Evolutionary conservation across 441 rosid genomes (phyloP).

Genomic region (Viola pubescens): DNA sequence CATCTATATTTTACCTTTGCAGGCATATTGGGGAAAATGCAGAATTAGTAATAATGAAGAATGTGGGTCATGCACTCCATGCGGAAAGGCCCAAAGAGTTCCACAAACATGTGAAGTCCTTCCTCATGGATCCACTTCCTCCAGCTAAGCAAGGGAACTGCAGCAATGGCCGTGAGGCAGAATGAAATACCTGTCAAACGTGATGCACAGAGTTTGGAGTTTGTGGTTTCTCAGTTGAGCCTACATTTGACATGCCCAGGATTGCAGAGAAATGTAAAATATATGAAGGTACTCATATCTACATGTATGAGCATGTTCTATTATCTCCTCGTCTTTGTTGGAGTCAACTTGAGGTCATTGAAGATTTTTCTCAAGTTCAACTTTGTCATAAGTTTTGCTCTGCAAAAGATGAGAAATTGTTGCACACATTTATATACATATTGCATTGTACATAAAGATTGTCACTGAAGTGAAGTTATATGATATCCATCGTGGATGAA

Average conservation of each 20-base stretch:
- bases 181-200: slow-evolving; percentile 16
- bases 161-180: slow-evolving; percentile 24
- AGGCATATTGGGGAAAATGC: slow-evolving; percentile 70
- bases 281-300: neutral
- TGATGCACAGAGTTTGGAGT: neutral
- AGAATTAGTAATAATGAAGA: slow-evolving; percentile 44
- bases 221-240: neutral
- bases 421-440: too few relatives aligned
- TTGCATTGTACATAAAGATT: too few relatives aligned
- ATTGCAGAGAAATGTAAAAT: neutral
- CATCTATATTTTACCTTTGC: slow-evolving; percentile 11
- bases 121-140: slow-evolving; percentile 33
- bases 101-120: slow-evolving; percentile 43
- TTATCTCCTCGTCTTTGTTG: neutral
- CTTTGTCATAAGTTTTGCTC: neutral
- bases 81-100: slow-evolving; percentile 57
- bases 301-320: neutral
- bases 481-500: too few relatives aligned
- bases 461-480: too few relatives aligned
- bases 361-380: neutral
- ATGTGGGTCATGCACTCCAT: slow-evolving; percentile 68
- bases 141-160: slow-evolving; percentile 21
- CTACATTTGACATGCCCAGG: neutral
- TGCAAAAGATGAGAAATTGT: neutral
- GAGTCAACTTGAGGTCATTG: neutral